Evolutionary conservation across 2,329 filamentous ascomycete genomes (phyloP).

Genomic region (Cryphonectria naterciae): DNA sequence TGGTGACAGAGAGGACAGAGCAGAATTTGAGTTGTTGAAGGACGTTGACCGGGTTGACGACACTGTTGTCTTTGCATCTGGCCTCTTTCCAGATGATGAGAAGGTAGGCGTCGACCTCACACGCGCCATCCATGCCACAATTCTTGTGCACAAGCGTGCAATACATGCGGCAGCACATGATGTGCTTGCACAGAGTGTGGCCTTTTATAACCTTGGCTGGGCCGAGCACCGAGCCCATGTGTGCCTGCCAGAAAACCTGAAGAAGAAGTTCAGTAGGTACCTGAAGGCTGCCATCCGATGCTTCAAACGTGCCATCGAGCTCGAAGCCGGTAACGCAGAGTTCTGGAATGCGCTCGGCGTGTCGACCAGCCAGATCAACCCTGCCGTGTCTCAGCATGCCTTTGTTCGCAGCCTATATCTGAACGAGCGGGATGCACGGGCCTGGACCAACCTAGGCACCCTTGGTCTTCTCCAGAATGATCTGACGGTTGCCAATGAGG

Average conservation of each 20-base stretch:
- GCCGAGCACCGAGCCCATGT: constrained; percentile 82
- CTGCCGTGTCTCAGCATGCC: constrained; percentile 87
- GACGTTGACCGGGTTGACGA: constrained; percentile 69
- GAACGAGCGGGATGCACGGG: constrained; percentile 81
- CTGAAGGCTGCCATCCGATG: constrained; percentile 82
- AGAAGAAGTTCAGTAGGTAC: constrained; percentile 67
- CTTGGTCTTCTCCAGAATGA: constrained; percentile 87
- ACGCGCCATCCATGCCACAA: constrained; percentile 69
- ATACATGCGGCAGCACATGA: constrained; percentile 75
- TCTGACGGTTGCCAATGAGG: constrained; percentile 81
- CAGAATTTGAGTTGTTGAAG: constrained; percentile 63
- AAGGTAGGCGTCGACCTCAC: constrained; percentile 55
- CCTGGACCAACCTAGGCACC: constrained; percentile 90
- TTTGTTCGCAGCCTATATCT: constrained; percentile 92
- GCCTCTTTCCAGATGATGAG: constrained; percentile 52
- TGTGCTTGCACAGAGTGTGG: constrained; percentile 86
- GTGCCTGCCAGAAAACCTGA: constrained; percentile 58
- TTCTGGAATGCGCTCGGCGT: constrained; percentile 98
- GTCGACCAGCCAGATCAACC: constrained; percentile 83
- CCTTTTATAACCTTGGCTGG: constrained; percentile 97
- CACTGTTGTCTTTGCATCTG: constrained; percentile 49
- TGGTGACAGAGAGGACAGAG: constrained; percentile 53
- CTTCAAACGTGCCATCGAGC: constrained; percentile 94
- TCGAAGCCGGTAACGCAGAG: constrained; percentile 90
- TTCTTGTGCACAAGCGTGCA: constrained; percentile 86